A percentile compares a stretch with the other conserved stretches of the same genome.
These are phyloP conservation scores for Floccularia luteovirens DNA, from an alignment of 768 basidiomycete species.

Conservation along the genomic window DNA sequence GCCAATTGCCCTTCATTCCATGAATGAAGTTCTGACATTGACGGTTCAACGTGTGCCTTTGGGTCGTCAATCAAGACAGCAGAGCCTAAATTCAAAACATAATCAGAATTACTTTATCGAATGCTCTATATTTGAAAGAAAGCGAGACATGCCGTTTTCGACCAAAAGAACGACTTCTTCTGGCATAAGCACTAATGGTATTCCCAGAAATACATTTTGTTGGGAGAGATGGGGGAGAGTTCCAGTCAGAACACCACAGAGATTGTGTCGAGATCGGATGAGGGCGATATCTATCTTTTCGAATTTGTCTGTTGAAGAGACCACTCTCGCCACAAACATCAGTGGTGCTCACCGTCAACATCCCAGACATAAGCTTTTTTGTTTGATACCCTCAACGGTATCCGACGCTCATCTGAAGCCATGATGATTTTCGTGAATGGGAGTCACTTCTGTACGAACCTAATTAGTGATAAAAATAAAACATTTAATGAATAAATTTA, in stretches of 20 bases:
- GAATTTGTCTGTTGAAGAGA: not conserved
- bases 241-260: conserved; percentile 82
- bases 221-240: conserved; percentile 93
- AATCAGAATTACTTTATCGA: not conserved
- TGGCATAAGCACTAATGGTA: conserved; percentile 83
- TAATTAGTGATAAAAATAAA: too few relatives aligned
- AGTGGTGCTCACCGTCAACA: conserved; percentile 50
- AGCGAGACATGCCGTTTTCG: conserved; percentile 68
- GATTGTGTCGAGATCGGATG: conserved; percentile 70
- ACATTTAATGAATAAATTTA: too few relatives aligned
- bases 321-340: not conserved
- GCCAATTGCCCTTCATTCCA: conserved; percentile 49
- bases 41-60: conserved; percentile 44
- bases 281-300: conserved; percentile 65
- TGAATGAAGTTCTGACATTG: conserved; percentile 31
- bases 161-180: conserved; percentile 91
- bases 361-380: conserved; percentile 86
- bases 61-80: conserved; percentile 75
- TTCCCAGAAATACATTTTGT: conserved; percentile 92
- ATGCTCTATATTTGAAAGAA: not conserved
- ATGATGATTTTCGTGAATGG: conserved; percentile 8
- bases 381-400: conserved; percentile 69
- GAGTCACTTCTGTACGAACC: conserved; percentile 1
- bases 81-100: conserved; percentile 39
- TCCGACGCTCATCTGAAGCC: conserved; percentile 21